Evolutionary conservation across 2,329 filamentous ascomycete species (phyloP), one percentile per base, ranked within the genome.

Genomic region (Neofusicoccum sp.): DNA sequence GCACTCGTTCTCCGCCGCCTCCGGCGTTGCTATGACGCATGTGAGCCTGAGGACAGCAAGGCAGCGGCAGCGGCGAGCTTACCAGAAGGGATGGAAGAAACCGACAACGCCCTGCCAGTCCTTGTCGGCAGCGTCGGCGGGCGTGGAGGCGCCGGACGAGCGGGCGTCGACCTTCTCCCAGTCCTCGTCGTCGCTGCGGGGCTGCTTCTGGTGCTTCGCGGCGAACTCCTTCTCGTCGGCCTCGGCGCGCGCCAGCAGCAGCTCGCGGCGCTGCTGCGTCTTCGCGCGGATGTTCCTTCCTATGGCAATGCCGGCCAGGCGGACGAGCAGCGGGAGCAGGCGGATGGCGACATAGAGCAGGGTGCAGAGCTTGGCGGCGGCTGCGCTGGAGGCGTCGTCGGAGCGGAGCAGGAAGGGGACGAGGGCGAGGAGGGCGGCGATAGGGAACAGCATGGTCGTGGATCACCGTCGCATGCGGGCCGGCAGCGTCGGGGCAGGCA

Each of bases 41-140:
- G 64, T 75, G 44, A 76, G 71, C 45, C 6, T 59, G 49, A 33
- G 48, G n/a, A 47, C 4, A 43, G 14, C 22, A 43, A 58, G 56
- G 58, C 34, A 28, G 29, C 33, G 6, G 44, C 36, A 31, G 5
- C 5, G 36, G 16, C 6, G 31, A 47, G 41, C 56, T 67, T 81
- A 94, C 91, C 95, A 98, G 76, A 97, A 99, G 1, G 95, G 95
- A 76, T 99, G 95, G 74, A 99, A 97, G 83, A 99, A 98, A 50
- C 92, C 95, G 66, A 98, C 87, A 60, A 97, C 87, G 36, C 93
- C 93, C 66, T 88, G 83, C 91, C 91, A 97, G 49, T 89, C 83
- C 67, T 84, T 80, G 64, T 84, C 81, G 9, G 74, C 72, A 63
- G 73, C 75, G 31, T 74, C 77, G 49, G 76, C 81, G 67, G 80